phyloP scores from a whole-genome alignment of 2,329 filamentous ascomycete species.

The Remersonia thermophila region DNA sequence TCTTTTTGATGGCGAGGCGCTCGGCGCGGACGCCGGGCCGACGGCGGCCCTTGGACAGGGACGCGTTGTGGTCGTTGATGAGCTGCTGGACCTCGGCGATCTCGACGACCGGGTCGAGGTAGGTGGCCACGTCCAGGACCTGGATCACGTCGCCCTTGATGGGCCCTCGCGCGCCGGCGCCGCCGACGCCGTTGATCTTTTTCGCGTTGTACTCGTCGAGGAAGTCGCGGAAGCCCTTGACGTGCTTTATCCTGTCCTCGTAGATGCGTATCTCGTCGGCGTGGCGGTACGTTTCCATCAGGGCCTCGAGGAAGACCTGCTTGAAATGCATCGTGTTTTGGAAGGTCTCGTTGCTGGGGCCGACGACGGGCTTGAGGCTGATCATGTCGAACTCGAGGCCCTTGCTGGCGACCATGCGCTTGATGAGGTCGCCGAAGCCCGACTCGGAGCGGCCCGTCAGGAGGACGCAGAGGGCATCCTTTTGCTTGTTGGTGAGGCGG shows the following conservation, averaged over 20 bases:
- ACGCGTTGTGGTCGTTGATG: slow-evolving; percentile 73
- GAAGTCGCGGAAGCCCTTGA: slow-evolving; percentile 75
- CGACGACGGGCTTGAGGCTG: slow-evolving; percentile 72
- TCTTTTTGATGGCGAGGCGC: slow-evolving; percentile 65
- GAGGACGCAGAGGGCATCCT: slow-evolving; percentile 72
- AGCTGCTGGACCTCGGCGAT: slow-evolving; percentile 77
- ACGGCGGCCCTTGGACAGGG: slow-evolving; percentile 31
- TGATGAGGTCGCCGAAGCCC: slow-evolving; percentile 66
- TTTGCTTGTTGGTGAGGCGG: slow-evolving; percentile 66
- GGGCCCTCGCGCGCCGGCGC: slow-evolving; percentile 44
- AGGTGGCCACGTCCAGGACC: slow-evolving; percentile 63
- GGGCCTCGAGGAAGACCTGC: slow-evolving; percentile 64
- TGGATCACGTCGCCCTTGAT: slow-evolving; percentile 74
- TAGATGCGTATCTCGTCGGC: slow-evolving; percentile 74
- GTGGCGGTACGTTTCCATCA: slow-evolving; percentile 74
- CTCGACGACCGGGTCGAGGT: slow-evolving; percentile 66
- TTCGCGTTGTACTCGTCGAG: slow-evolving; percentile 61
- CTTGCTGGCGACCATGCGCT: slow-evolving; percentile 66
- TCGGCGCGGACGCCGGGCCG: slow-evolving; percentile 24
- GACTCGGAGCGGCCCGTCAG: slow-evolving; percentile 75
- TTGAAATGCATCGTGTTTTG: slow-evolving; percentile 84
- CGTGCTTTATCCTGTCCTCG: slow-evolving; percentile 54
- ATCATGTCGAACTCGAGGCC: slow-evolving; percentile 79
- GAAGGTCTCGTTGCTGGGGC: slow-evolving; percentile 70
- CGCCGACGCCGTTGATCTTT: slow-evolving; percentile 33